Evolutionary conservation across 2,329 filamentous ascomycete species (phyloP).

Genomic region (Tolypocladium amazonense): DNA sequence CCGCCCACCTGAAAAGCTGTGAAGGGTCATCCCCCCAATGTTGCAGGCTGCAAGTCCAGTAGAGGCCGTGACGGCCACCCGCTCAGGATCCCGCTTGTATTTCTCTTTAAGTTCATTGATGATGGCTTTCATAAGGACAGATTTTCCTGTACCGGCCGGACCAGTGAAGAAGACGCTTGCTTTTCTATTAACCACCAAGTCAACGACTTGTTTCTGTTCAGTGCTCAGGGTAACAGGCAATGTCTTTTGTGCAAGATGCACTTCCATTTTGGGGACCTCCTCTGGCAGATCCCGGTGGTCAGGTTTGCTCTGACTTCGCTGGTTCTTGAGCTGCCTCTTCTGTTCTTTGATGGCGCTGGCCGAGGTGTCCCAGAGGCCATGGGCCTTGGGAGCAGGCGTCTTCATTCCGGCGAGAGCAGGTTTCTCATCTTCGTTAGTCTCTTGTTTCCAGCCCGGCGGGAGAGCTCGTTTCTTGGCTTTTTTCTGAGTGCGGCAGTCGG

Average conservation of each 20-base stretch:
- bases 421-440: constrained; percentile 23
- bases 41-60: constrained; percentile 95
- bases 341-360: constrained; percentile 67
- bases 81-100: constrained; percentile 64
- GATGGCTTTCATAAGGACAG: constrained; percentile 86
- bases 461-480: constrained; percentile 53
- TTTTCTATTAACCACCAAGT: constrained; percentile 67
- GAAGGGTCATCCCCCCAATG: constrained; percentile 87
- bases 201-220: constrained; percentile 76
- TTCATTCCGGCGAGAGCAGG: constrained; percentile 7
- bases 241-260: constrained; percentile 29
- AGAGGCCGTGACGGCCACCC: constrained; percentile 87
- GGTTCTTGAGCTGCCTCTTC: constrained; percentile 62
- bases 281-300: constrained; percentile 22
- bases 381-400: constrained; percentile 23
- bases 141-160: constrained; percentile 94
- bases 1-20: constrained; percentile 71
- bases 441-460: constrained; percentile 34
- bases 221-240: constrained; percentile 61
- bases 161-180: constrained; percentile 97
- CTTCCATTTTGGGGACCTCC: constrained; percentile 31
- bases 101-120: constrained; percentile 73
- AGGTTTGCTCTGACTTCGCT: constrained; percentile 27
- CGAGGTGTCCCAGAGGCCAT: constrained; percentile 58
- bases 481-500: constrained; percentile 14